Conservation (phyloP, 352 stramenopile genomes). For the Pythium sukuiense region DNA sequence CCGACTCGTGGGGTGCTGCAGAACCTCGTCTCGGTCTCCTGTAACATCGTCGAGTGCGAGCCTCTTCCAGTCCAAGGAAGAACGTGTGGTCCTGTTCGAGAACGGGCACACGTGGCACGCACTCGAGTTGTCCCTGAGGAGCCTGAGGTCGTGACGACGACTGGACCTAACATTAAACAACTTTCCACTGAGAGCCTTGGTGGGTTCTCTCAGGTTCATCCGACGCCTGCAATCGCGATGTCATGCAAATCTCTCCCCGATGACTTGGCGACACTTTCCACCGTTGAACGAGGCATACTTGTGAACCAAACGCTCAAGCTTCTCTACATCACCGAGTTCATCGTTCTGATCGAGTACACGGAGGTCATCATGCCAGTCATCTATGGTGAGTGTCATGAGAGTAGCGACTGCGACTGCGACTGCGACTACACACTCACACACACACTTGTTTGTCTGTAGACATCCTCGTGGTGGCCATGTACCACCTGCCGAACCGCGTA, state of each 20-base stretch:
- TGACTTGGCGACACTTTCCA: neutral
- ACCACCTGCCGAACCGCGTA: conserved; percentile 23
- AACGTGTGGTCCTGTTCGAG: too few species aligned
- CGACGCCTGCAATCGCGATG: too few species aligned
- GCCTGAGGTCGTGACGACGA: too few species aligned
- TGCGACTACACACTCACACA: too few species aligned
- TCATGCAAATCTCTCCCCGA: neutral
- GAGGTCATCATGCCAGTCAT: conserved; percentile 38
- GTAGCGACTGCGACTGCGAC: too few species aligned
- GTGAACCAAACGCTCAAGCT: conserved; percentile 21
- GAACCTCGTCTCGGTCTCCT: neutral
- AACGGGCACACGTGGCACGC: too few species aligned
- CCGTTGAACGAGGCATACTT: conserved; percentile 10
- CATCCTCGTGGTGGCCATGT: conserved; percentile 19
- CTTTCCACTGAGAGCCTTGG: too few species aligned
- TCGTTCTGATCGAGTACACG: conserved; percentile 37
- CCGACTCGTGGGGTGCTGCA: neutral
- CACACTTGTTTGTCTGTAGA: neutral
- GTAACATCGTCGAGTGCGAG: neutral
- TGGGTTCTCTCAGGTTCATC: too few species aligned
- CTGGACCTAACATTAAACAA: too few species aligned
- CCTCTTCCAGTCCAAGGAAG: neutral
- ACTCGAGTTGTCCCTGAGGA: too few species aligned
- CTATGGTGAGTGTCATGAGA: conserved; percentile 15
- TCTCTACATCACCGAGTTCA: conserved; percentile 36